Percentiles rank a stretch among this genome's conserved stretches.
These are phyloP conservation scores for Cryptomeria japonica DNA, from an alignment of 75 land plant genomes.

Conservation along the genomic window DNA sequence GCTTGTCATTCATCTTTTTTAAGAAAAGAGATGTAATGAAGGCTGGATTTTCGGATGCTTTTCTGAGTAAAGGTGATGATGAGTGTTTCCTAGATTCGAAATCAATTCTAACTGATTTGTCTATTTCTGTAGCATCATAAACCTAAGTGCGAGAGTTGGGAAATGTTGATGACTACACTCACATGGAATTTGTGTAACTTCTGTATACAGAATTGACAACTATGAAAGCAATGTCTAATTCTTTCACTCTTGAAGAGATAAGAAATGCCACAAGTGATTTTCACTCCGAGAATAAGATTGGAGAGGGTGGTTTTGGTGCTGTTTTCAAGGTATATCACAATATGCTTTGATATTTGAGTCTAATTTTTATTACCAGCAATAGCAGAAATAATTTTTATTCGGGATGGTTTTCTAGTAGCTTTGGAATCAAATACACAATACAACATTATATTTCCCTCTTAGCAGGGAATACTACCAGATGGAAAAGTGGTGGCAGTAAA, in stretches of 20 bases:
- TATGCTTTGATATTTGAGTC: not conserved
- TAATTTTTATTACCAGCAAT: not conserved
- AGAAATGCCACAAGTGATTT: constrained; percentile 11
- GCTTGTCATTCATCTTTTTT: not conserved
- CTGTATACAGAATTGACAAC: not conserved
- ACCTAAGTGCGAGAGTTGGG: not conserved
- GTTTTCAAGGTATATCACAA: constrained; percentile 27
- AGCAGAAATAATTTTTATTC: not conserved
- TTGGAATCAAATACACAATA: not conserved
- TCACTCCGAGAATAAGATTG: constrained; percentile 18
- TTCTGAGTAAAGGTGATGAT: not conserved
- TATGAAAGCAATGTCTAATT: not conserved
- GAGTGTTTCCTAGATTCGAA: not conserved
- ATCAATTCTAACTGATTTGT: not conserved
- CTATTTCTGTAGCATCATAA: not conserved
- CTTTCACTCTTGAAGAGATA: constrained; percentile 3
- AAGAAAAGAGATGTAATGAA: constrained; percentile 5
- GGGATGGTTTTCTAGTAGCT: not conserved
- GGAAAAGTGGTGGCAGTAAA: constrained; percentile 21
- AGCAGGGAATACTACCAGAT: constrained; percentile 12
- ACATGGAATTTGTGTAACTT: not conserved
- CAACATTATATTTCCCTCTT: not conserved
- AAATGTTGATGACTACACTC: not conserved
- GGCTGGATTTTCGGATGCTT: not conserved
- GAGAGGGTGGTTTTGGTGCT: constrained; percentile 34